Conservation (phyloP, 768 basidiomycete genomes). For the Rhodotorula babjevae region DNA sequence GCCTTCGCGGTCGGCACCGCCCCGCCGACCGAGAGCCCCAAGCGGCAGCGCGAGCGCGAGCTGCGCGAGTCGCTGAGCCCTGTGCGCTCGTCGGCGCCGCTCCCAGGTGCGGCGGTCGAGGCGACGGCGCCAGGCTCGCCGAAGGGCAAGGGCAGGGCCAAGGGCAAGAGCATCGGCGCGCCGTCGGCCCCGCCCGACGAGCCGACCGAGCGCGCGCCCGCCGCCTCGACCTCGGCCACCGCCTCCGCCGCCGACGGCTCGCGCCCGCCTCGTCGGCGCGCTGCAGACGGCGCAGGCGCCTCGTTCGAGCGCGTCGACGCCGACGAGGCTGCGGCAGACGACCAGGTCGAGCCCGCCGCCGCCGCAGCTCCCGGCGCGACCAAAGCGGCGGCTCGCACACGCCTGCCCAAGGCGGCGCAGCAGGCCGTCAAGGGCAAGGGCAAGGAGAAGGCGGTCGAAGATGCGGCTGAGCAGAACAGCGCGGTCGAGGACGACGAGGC, state of each 20-base stretch:
- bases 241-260: too few relatives aligned
- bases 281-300: too few relatives aligned
- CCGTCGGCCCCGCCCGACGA: too few relatives aligned
- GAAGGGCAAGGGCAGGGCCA: background rate
- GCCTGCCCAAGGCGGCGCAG: too few relatives aligned
- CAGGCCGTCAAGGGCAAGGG: background rate
- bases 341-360: too few relatives aligned
- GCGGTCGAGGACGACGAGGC: background rate
- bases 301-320: too few relatives aligned
- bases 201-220: too few relatives aligned
- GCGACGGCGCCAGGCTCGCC: background rate
- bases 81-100: too few relatives aligned
- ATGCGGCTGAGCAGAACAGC: background rate
- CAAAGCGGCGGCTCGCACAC: too few relatives aligned
- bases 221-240: background rate
- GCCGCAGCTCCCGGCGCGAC: too few relatives aligned
- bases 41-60: background rate
- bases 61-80: background rate
- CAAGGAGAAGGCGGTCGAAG: conserved; percentile 1
- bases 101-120: background rate
- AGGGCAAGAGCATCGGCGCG: background rate
- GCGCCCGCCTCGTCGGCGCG: too few relatives aligned
- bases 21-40: background rate
- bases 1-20: background rate
- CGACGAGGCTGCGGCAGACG: too few relatives aligned